Conservation (phyloP, 2,329 filamentous ascomycete species). For the Talaromyces verruculosus region DNA sequence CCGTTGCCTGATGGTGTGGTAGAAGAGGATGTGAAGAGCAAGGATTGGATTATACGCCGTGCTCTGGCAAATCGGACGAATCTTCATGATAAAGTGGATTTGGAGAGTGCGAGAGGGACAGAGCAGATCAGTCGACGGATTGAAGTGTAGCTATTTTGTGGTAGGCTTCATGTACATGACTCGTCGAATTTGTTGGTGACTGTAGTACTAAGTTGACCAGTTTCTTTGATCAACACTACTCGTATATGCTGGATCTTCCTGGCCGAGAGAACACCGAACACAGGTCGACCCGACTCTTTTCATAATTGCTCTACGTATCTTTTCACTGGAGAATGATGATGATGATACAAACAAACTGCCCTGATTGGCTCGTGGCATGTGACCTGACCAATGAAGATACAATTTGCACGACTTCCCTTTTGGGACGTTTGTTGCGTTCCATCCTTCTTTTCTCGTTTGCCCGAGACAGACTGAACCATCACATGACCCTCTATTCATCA, state of each 20-base stretch:
- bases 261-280: background rate
- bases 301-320: background rate
- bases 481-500: background rate
- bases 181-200: background rate
- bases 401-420: background rate
- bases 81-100: conserved; percentile 32
- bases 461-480: background rate
- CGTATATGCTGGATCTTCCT: background rate
- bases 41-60: conserved; percentile 45
- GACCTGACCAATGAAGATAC: background rate
- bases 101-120: conserved; percentile 36
- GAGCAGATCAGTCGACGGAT: conserved; percentile 38
- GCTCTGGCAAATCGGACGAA: conserved; percentile 38
- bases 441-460: background rate
- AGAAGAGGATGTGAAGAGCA: conserved; percentile 42
- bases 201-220: background rate
- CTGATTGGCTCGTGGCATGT: background rate
- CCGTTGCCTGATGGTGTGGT: conserved; percentile 31
- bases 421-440: background rate
- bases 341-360: background rate
- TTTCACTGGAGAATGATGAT: background rate
- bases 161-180: background rate
- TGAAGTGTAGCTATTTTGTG: conserved; percentile 23
- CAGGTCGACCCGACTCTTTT: background rate
- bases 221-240: background rate